Base-by-base conservation (phyloP, 1,284 basidiomycete species). In the Malassezia psittaci region DNA sequence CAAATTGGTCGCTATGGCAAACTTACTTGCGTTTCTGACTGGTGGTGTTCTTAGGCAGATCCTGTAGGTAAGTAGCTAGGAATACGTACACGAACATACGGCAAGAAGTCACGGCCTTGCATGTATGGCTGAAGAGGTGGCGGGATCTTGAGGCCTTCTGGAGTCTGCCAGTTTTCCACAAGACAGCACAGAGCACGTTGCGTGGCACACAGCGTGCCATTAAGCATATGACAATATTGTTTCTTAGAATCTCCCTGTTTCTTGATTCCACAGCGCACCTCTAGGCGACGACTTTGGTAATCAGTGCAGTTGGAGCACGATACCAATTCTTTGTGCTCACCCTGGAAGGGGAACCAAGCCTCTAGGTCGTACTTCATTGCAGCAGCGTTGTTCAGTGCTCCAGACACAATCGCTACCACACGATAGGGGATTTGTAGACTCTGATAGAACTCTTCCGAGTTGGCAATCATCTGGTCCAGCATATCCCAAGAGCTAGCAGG, bases 321-420 rank as follows among this genome's bases (percentile, higher is more conserved):
- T 43, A 78, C 77, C 19, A 78, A 64, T 77, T 99, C 93, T 80
- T 98, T 98, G 80, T 93, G 90, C 62, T 82, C 86, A 56, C 85
- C 86, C 78, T 96, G 93, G 83, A 89, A 96, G 3, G 93, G 93
- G 82, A 99, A 98, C 89, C 90, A 99, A 46, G 93, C 94, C 77
- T 99, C 93, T 54, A 99, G 76, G 78, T 99, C 94, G 75, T 86
- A 90, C 79, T 98, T 99, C 80, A 93, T 89, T 52, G 90, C 83
- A 8, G 94, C 93, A 0, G 94, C 93, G 67, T 96, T 83, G 78
- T 98, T 98, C 67, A 99, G 79, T 19, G 90, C 93, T 15, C 93
- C 90, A 35, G 88, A 91, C 35, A 96, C 93, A 69, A 99, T 96
- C n/a, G 83, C 85, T 54, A 96, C 90, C 49, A 96, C 83, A 37